Conservation (phyloP, 164 flowering plant genomes). For the Litsea cubeba region DNA sequence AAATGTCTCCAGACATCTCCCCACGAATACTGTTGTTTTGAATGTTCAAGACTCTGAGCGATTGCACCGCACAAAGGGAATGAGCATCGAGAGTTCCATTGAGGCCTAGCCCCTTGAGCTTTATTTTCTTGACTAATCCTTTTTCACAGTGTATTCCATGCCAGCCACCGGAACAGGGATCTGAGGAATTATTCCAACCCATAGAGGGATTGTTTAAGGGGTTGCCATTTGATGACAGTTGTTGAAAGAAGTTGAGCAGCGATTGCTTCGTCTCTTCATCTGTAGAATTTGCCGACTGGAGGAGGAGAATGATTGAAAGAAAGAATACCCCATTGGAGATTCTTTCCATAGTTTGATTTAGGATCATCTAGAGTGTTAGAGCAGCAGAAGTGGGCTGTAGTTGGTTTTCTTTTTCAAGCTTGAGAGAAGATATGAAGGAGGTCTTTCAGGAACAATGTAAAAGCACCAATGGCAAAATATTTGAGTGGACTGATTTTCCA, state of each 20-base stretch:
- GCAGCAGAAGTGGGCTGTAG: neutral
- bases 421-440: neutral
- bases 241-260: conserved; percentile 22
- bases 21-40: conserved; percentile 37
- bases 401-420: neutral
- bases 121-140: conserved; percentile 14
- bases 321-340: conserved; percentile 25
- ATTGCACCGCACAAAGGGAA: conserved; percentile 24
- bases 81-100: conserved; percentile 30
- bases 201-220: conserved; percentile 4
- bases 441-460: neutral
- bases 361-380: neutral
- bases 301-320: conserved; percentile 23
- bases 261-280: conserved; percentile 19
- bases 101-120: conserved; percentile 24
- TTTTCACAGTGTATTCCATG: conserved; percentile 26
- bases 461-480: neutral
- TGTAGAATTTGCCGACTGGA: conserved; percentile 18
- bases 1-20: conserved; percentile 26
- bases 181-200: conserved; percentile 35
- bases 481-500: neutral
- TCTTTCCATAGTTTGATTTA: conserved; percentile 18
- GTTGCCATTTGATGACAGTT: conserved; percentile 14
- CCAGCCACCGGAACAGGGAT: conserved; percentile 43
- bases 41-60: conserved; percentile 35